Conservation (phyloP, 2,329 filamentous ascomycete genomes). For the Septoria linicola region DNA sequence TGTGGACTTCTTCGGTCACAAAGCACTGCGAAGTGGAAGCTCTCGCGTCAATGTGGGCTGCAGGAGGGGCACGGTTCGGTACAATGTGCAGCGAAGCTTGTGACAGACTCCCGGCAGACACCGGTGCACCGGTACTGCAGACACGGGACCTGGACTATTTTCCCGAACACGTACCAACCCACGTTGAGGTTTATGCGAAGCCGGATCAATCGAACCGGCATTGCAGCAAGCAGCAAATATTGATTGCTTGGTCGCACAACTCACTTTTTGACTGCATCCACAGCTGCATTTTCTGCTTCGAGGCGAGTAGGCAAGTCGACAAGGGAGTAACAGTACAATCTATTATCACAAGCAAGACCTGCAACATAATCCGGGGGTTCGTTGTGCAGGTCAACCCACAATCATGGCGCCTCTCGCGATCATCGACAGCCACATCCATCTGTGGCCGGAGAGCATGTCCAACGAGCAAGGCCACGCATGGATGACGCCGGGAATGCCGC, state of each 20-base stretch:
- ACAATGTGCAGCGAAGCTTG: slow-evolving; percentile 13
- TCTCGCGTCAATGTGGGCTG: slow-evolving; percentile 5
- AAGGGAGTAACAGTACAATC: background rate
- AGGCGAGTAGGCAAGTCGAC: background rate
- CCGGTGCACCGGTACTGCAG: slow-evolving; percentile 1
- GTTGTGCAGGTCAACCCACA: background rate
- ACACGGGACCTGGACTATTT: too few relatives aligned
- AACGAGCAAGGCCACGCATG: slow-evolving; percentile 67
- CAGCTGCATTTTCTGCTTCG: background rate
- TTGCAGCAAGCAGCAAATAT: slow-evolving; percentile 4
- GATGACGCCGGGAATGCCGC: slow-evolving; percentile 59
- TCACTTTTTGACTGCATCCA: background rate
- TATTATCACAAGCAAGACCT: too few relatives aligned
- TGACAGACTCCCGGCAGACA: slow-evolving; percentile 1
- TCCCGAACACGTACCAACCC: too few relatives aligned
- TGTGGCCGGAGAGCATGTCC: slow-evolving; percentile 66
- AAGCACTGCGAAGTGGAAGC: background rate
- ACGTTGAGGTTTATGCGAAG: background rate
- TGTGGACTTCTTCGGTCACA: slow-evolving; percentile 2
- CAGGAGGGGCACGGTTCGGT: slow-evolving; percentile 14
- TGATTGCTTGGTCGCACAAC: background rate
- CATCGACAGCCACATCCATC: slow-evolving; percentile 89
- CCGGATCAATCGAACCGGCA: slow-evolving; percentile 4
- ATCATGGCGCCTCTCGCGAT: slow-evolving; percentile 44
- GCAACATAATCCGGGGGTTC: background rate